Percentiles rank a stretch among this genome's conserved stretches.
phyloP scores from a whole-genome alignment of 2,329 filamentous ascomycete genomes.

The Pseudogymnoascus sp. region DNA sequence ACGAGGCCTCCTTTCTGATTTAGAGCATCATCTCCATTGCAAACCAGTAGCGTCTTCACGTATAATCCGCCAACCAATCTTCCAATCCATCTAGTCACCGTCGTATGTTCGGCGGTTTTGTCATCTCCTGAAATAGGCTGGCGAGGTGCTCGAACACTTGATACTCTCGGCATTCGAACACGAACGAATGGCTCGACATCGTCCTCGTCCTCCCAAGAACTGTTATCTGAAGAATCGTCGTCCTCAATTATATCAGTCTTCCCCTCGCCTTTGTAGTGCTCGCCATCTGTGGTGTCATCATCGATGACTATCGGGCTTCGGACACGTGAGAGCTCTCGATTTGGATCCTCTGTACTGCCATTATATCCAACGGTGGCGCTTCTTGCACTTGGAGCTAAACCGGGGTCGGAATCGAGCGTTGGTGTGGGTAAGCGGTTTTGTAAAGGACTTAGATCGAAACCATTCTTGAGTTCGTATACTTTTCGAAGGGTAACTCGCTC shows the following conservation, averaged over 20 bases:
- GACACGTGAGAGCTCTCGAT: neutral
- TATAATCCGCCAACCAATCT: conserved; percentile 4
- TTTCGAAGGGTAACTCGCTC: neutral
- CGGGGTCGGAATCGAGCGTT: neutral
- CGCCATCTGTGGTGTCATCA: neutral
- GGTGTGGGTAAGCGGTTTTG: neutral
- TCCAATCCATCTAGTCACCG: conserved; percentile 6
- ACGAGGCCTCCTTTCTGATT: conserved; percentile 4
- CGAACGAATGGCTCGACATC: neutral
- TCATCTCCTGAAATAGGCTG: neutral
- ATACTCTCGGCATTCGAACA: neutral
- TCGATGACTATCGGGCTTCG: neutral
- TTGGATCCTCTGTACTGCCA: neutral
- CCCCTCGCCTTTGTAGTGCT: neutral
- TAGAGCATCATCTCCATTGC: neutral
- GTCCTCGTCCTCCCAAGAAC: neutral
- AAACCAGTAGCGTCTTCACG: conserved; percentile 9
- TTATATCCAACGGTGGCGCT: neutral
- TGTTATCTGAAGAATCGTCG: neutral
- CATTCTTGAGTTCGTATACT: neutral
- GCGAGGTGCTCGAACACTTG: neutral
- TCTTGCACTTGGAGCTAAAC: neutral
- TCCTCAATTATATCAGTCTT: neutral
- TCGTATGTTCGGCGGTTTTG: neutral
- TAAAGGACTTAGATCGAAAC: neutral